A percentile compares a stretch with the other conserved stretches of the same genome.
Evolutionary conservation across 2,329 filamentous ascomycete genomes (phyloP).

Genomic region (Penicillium sp.): DNA sequence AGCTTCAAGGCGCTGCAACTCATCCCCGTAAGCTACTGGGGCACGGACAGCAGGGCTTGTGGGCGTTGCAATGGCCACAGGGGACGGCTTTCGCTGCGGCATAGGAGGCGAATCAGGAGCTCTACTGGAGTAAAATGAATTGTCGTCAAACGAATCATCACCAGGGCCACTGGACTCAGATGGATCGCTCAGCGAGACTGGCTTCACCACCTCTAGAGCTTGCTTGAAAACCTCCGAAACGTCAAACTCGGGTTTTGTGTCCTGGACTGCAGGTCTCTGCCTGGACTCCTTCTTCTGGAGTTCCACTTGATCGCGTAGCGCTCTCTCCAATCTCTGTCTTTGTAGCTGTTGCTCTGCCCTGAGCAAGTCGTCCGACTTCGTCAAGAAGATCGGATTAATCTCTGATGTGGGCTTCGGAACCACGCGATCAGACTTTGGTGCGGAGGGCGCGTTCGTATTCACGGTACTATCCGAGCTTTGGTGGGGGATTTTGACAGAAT

Average conservation of each 20-base stretch:
- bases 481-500: conserved; percentile 19
- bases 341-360: conserved; percentile 79
- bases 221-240: conserved; percentile 71
- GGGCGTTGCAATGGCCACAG: conserved; percentile 30
- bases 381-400: conserved; percentile 79
- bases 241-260: conserved; percentile 65
- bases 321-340: conserved; percentile 76
- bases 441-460: conserved; percentile 22
- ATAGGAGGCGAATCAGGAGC: conserved; percentile 69
- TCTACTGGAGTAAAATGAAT: conserved; percentile 94
- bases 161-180: conserved; percentile 59
- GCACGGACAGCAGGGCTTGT: conserved; percentile 36
- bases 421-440: conserved; percentile 38
- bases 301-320: conserved; percentile 75
- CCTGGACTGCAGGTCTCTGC: conserved; percentile 52
- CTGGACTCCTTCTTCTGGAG: conserved; percentile 55
- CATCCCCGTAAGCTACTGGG: conserved; percentile 37
- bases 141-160: conserved; percentile 85
- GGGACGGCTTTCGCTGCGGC: conserved; percentile 33
- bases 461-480: conserved; percentile 20
- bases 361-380: conserved; percentile 82
- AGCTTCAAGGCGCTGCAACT: conserved; percentile 40
- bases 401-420: conserved; percentile 59
- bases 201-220: conserved; percentile 70
- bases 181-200: conserved; percentile 59